phyloP scores from a whole-genome alignment of 1,139 yeast genomes.

The Zygosaccharomyces sapae region DNA sequence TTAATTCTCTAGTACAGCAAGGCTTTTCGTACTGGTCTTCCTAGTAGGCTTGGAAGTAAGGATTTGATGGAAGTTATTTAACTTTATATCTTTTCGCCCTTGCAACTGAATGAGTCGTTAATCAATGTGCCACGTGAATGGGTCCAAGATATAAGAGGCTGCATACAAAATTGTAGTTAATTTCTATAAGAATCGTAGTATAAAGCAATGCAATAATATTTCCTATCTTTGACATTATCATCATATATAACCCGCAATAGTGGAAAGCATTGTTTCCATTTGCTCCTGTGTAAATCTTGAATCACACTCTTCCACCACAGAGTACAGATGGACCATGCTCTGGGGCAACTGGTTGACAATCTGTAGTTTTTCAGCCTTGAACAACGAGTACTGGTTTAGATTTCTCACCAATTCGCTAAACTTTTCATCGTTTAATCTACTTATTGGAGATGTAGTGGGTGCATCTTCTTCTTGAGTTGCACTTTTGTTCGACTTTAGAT shows the following conservation, averaged over 20 bases:
- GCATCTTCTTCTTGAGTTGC: conserved; percentile 19
- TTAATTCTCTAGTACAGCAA: neutral
- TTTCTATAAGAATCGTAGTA: too few relatives aligned
- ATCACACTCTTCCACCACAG: conserved; percentile 89
- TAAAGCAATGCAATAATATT: too few relatives aligned
- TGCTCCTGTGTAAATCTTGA: conserved; percentile 65
- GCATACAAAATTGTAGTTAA: neutral
- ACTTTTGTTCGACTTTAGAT: conserved; percentile 35
- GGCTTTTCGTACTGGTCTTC: neutral
- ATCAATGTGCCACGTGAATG: neutral
- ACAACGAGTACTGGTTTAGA: conserved; percentile 55
- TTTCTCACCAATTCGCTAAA: conserved; percentile 51
- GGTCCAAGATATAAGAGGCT: neutral
- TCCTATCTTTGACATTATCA: neutral
- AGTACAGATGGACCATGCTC: conserved; percentile 70
- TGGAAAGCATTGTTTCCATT: conserved; percentile 45
- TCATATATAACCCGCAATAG: conserved; percentile 11
- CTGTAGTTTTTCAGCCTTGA: conserved; percentile 81
- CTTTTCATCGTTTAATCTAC: conserved; percentile 38
- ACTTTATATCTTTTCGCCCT: conserved; percentile 3
- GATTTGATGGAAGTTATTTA: neutral
- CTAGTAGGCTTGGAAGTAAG: neutral
- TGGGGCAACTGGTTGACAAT: conserved; percentile 76
- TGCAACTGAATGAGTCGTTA: conserved; percentile 1
- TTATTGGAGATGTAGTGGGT: conserved; percentile 20